Conservation (phyloP, 1,284 basidiomycete genomes). For the Xerocomus amazonicus region DNA sequence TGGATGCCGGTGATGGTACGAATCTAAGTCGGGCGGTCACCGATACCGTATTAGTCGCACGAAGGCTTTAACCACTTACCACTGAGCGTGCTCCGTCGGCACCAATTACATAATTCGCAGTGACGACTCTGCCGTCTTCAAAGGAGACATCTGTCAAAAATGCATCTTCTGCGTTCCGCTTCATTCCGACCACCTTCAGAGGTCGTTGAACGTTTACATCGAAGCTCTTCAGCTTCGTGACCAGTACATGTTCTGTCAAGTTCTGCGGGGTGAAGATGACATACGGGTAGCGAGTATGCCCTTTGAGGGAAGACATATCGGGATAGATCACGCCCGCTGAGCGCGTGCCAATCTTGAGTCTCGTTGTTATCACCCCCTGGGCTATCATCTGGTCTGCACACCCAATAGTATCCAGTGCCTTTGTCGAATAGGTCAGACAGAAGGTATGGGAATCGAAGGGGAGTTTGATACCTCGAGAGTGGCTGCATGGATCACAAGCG, state of each 20-base stretch:
- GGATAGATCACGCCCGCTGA: slow-evolving; percentile 27
- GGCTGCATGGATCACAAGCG: slow-evolving; percentile 42
- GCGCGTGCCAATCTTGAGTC: slow-evolving; percentile 33
- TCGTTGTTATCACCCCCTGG: slow-evolving; percentile 35
- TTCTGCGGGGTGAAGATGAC: slow-evolving; percentile 45
- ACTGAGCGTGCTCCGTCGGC: slow-evolving; percentile 55
- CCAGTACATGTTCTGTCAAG: slow-evolving; percentile 44
- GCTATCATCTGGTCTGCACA: slow-evolving; percentile 41
- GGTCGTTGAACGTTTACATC: slow-evolving; percentile 26
- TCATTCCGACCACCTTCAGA: slow-evolving; percentile 29
- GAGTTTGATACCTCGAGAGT: slow-evolving; percentile 37
- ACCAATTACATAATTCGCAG: slow-evolving; percentile 48
- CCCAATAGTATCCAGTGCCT: slow-evolving; percentile 48
- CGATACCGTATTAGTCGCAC: background rate
- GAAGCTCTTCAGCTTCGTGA: slow-evolving; percentile 33
- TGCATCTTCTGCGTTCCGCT: slow-evolving; percentile 20
- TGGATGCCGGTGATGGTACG: slow-evolving; percentile 20
- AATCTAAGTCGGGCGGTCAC: slow-evolving; percentile 7
- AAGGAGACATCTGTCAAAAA: slow-evolving; percentile 43
- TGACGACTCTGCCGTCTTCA: slow-evolving; percentile 46
- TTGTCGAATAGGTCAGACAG: background rate
- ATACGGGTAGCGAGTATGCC: slow-evolving; percentile 46
- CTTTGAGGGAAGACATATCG: slow-evolving; percentile 33
- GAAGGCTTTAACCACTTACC: slow-evolving; percentile 32
- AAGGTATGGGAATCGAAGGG: background rate